Evolutionary conservation across 1,139 yeast genomes (phyloP), one percentile per base, ranked within the genome.

Genomic region (Scheffersomyces titani): DNA sequence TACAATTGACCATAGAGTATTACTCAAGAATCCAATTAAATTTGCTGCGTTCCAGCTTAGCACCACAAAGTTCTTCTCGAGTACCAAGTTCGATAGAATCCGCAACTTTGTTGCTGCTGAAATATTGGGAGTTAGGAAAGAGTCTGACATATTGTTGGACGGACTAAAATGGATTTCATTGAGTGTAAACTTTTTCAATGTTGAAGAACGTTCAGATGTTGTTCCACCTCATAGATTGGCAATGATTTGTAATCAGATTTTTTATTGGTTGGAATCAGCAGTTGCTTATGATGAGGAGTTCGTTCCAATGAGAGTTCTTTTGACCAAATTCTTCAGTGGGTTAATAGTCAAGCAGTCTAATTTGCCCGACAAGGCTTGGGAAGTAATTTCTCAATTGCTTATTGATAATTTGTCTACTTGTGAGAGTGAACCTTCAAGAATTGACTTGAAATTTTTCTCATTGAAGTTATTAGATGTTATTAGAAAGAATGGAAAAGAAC

Each of bases 51-150:
- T 85, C 6, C 61, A 84, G 1, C 66, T 73, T 1, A 72, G 81
- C 6, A 63, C 77, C 4, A 65, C 76, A 1, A 74, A 76, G 19
- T 76, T 80, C 56, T 62, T 79, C 18, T 58, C 72, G 0, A 65
- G 77, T 2, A 61, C 71, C 1, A 70, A 72, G 47, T 75, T 82
- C 55, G 87, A 82, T 24, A 77, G 87, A 59, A 63, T 84, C n/a
- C 80, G 92, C 59, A 88, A 86, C 61, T 78, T 78, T 59, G 75
- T 84, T n/a, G 85, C 87, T 11, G 85, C 93, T 1, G 92, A 88
- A 60, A 70, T 89, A 40, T 74, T 89, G 54, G 90, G 92, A 0
- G 74, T 82, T 1, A 77, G 73, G 52, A 65, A 78, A 1, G 66
- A 73, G 1, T 54, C 64, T 5, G 80, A 80, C 36, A 76, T 86